Percentiles rank a stretch among this genome's conserved stretches.
Conservation (phyloP, 345 rosid genomes). For the Odontarrhena argentea region DNA sequence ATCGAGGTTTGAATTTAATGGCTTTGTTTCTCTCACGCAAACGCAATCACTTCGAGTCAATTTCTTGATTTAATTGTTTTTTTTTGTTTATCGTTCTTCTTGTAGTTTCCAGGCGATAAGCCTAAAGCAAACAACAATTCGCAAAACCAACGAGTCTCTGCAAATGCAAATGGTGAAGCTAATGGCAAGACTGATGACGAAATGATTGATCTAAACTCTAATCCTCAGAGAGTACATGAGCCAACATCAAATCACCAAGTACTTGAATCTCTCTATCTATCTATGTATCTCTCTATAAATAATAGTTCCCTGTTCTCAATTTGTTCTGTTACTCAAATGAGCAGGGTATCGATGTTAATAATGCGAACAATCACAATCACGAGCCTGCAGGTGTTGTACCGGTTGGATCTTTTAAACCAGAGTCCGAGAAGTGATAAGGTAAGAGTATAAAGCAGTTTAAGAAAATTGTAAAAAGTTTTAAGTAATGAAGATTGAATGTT, state of each 20-base stretch:
- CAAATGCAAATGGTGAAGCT: constrained; percentile 45
- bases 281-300: background rate
- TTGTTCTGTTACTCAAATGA: constrained; percentile 29
- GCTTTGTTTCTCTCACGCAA: constrained; percentile 19
- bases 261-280: constrained; percentile 20
- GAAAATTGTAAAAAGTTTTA: constrained; percentile 14
- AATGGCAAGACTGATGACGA: constrained; percentile 56
- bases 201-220: constrained; percentile 69
- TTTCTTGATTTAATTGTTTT: background rate
- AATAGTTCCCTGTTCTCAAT: background rate
- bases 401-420: constrained; percentile 60
- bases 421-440: constrained; percentile 59
- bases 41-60: background rate
- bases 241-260: constrained; percentile 61
- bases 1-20: constrained; percentile 61
- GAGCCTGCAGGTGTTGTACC: constrained; percentile 62
- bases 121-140: constrained; percentile 51
- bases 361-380: constrained; percentile 53
- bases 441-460: background rate
- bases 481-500: background rate
- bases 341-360: constrained; percentile 57
- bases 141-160: constrained; percentile 52
- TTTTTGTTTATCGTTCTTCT: constrained; percentile 19
- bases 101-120: constrained; percentile 83
- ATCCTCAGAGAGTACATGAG: constrained; percentile 61